Conservation (phyloP, 2,329 filamentous ascomycete genomes). For the Fusarium newnesense region DNA sequence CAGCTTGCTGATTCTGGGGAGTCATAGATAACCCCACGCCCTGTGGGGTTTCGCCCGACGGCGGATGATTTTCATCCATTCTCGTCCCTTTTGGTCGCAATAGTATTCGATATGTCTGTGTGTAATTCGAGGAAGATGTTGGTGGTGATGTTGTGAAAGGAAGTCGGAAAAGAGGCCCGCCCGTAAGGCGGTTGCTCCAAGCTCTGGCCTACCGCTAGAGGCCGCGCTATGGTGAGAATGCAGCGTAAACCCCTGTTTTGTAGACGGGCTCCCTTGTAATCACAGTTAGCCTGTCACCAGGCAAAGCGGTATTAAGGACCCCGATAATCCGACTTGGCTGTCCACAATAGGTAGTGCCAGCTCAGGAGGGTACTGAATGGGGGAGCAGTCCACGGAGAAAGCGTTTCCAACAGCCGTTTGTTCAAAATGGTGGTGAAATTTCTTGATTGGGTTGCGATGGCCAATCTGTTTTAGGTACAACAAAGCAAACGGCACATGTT, state of each 20-base stretch:
- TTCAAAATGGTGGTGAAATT: fast-evolving
- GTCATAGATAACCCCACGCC: fast-evolving
- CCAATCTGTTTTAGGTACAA: fast-evolving
- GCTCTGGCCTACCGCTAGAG: background rate
- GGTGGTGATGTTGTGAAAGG: background rate
- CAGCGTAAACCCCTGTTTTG: too few relatives aligned
- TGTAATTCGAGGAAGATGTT: fast-evolving
- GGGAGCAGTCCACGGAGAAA: fast-evolving
- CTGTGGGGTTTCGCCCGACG: background rate
- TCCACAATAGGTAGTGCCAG: background rate
- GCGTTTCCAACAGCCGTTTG: too few relatives aligned
- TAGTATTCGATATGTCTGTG: too few relatives aligned
- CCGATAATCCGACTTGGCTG: fast-evolving
- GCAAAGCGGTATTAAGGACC: background rate
- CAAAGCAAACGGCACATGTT: background rate
- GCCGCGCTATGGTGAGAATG: background rate
- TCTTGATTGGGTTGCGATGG: fast-evolving
- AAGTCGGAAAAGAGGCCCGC: background rate
- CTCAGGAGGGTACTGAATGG: fast-evolving
- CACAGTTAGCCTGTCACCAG: too few relatives aligned
- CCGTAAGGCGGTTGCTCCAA: background rate
- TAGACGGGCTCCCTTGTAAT: too few relatives aligned
- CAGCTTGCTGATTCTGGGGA: background rate
- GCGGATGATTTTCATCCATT: background rate
- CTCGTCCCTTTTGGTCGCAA: fast-evolving